Conservation (phyloP, 805 yeast species). For the Candida ovalis region DNA sequence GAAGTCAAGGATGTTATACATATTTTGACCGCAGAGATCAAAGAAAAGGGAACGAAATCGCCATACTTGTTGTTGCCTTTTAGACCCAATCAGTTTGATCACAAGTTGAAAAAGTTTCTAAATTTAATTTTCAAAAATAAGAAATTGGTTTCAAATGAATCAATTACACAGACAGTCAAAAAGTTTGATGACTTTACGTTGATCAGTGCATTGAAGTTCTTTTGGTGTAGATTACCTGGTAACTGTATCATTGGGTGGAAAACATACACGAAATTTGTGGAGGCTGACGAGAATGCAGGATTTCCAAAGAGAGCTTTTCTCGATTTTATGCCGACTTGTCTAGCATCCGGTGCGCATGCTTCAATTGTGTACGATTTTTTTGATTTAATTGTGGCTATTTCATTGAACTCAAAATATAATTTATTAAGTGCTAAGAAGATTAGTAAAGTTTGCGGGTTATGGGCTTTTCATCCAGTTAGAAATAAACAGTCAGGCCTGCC, state of each 20-base stretch:
- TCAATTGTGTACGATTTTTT: constrained; percentile 85
- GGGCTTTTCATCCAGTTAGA: constrained; percentile 64
- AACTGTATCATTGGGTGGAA: constrained; percentile 84
- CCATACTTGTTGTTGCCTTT: constrained; percentile 77
- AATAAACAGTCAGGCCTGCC: constrained; percentile 35
- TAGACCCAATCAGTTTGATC: constrained; percentile 64
- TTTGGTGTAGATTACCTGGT: constrained; percentile 84
- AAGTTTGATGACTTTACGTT: constrained; percentile 65
- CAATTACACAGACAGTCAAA: constrained; percentile 40
- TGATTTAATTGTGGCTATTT: constrained; percentile 71
- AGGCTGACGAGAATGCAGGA: constrained; percentile 58
- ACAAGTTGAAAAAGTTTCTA: constrained; percentile 54
- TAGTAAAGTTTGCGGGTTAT: constrained; percentile 75
- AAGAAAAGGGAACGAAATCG: constrained; percentile 57
- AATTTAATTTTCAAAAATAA: constrained; percentile 55
- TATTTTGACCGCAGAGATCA: constrained; percentile 66
- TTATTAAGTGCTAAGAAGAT: constrained; percentile 77
- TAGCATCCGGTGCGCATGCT: constrained; percentile 82
- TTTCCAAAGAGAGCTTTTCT: constrained; percentile 73
- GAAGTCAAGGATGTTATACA: constrained; percentile 67
- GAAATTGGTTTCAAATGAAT: constrained; percentile 39
- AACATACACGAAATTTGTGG: constrained; percentile 66
- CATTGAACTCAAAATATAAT: constrained; percentile 75
- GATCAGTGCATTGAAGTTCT: constrained; percentile 70
- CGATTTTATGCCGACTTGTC: constrained; percentile 79